Percentiles rank a stretch among this genome's conserved stretches.
Conservation (phyloP, 129 eudicot genomes). For the Apium graveolens region DNA sequence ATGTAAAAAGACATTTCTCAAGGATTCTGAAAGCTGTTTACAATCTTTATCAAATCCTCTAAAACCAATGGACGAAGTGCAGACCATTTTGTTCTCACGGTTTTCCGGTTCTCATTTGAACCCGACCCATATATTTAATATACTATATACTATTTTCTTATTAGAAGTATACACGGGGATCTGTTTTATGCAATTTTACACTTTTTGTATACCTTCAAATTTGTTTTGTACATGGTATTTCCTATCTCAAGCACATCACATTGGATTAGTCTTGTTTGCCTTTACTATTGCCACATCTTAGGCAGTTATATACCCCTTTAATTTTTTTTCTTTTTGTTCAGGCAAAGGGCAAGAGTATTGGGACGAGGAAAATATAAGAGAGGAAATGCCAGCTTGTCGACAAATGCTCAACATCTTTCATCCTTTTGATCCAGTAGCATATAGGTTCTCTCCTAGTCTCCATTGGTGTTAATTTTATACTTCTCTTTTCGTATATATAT, state of each 20-base stretch:
- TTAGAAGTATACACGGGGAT: too few species aligned
- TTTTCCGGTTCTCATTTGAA: too few species aligned
- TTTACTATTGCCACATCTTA: neutral
- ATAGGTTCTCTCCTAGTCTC: slow-evolving; percentile 39
- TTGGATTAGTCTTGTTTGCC: neutral
- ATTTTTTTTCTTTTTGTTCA: slow-evolving; percentile 7
- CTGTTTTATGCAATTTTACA: neutral
- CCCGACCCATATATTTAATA: too few species aligned
- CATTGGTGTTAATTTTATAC: neutral
- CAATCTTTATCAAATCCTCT: too few species aligned
- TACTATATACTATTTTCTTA: too few species aligned
- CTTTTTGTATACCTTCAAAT: neutral
- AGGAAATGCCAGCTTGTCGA: slow-evolving; percentile 91
- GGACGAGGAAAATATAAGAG: slow-evolving; percentile 69
- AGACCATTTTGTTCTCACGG: too few species aligned
- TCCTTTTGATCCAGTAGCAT: slow-evolving; percentile 98
- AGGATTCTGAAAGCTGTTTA: too few species aligned
- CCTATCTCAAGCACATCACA: neutral
- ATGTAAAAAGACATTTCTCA: too few species aligned
- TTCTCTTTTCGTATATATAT: neutral
- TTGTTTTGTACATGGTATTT: neutral
- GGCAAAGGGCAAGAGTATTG: slow-evolving; percentile 81
- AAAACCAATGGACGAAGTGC: too few species aligned
- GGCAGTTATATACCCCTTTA: neutral
- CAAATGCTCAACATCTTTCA: slow-evolving; percentile 93